Conservation (phyloP, 768 basidiomycete genomes). For the Heimioporus sp. region DNA sequence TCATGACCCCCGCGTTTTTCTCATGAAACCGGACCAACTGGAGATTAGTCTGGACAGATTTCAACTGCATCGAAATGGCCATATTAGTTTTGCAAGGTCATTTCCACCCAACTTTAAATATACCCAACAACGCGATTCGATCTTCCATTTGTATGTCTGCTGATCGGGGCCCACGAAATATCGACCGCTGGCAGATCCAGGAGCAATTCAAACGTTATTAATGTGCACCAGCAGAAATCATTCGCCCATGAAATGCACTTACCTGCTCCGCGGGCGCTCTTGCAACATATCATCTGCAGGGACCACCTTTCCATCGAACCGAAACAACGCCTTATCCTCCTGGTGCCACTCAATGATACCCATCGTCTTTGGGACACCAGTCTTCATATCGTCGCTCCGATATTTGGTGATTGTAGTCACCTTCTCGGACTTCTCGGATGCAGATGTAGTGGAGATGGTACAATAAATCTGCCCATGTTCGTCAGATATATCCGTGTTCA, state of each 20-base stretch:
- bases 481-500: background rate
- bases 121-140: constrained; percentile 17
- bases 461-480: constrained; percentile 6
- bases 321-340: background rate
- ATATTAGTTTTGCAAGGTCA: background rate
- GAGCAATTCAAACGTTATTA: background rate
- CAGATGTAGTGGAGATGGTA: constrained; percentile 6
- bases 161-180: constrained; percentile 27
- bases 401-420: constrained; percentile 9
- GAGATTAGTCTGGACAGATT: background rate
- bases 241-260: background rate
- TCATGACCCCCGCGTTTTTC: background rate
- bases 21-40: background rate
- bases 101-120: background rate
- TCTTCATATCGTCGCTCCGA: background rate
- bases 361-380: background rate
- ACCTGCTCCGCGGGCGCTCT: background rate
- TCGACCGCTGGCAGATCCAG: constrained; percentile 13
- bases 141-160: constrained; percentile 25
- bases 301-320: background rate
- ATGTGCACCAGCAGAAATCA: too few species aligned
- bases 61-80: background rate
- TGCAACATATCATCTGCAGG: background rate
- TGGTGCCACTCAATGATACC: constrained; percentile 9
- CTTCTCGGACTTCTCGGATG: background rate